Conservation (phyloP, 352 stramenopile genomes). For the Phytopythium boreale region DNA sequence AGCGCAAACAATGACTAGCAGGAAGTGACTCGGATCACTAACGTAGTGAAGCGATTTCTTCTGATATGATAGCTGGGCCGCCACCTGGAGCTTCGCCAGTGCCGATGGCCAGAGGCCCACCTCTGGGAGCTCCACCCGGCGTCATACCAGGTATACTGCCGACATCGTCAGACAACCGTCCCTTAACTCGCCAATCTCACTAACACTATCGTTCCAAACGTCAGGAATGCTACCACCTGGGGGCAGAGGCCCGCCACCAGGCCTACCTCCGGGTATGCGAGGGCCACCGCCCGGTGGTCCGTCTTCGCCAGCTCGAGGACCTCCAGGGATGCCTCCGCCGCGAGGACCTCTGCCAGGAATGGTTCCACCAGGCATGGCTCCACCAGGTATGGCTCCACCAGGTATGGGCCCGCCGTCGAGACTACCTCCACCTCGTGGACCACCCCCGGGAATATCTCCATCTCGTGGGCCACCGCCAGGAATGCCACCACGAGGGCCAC, state of each 20-base stretch:
- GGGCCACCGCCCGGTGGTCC: constrained; percentile 19
- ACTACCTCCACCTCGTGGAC: constrained; percentile 13
- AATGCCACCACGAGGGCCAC: constrained; percentile 20
- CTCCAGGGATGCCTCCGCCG: constrained; percentile 37
- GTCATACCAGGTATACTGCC: background rate
- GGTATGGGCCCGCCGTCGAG: constrained; percentile 14
- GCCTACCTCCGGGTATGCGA: constrained; percentile 7
- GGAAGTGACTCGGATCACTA: background rate
- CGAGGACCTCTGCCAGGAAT: constrained; percentile 15
- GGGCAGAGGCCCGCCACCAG: constrained; percentile 19
- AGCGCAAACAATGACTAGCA: background rate
- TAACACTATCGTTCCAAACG: no score
- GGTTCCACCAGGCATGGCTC: constrained; percentile 7
- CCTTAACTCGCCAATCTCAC: no score
- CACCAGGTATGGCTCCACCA: constrained; percentile 6
- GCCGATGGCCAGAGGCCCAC: constrained; percentile 13
- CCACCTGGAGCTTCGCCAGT: background rate
- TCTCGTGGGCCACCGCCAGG: constrained; percentile 14
- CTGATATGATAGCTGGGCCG: background rate
- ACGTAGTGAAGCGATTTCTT: background rate
- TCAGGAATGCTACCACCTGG: constrained; percentile 3
- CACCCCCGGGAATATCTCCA: constrained; percentile 4
- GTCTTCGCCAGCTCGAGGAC: constrained; percentile 26
- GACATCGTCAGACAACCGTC: no score
- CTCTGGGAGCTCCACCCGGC: constrained; percentile 12